Evolutionary conservation across 78 protist genomes (phyloP).

Genomic region (Planoprotostelium fungivorum): DNA sequence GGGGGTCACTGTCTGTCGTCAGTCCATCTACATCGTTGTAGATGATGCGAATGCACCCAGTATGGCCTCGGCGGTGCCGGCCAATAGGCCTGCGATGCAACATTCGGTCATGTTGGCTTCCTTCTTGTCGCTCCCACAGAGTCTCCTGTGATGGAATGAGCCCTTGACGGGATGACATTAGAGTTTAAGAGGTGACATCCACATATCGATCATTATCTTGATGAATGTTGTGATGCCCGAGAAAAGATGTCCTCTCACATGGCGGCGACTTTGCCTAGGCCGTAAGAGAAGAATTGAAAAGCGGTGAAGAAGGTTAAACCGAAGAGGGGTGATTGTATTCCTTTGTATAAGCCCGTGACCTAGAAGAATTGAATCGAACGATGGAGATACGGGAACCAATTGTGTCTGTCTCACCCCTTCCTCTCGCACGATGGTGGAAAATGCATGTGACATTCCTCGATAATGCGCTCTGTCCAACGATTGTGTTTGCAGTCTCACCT

Average conservation of each 20-base stretch:
- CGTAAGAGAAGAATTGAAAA: slow-evolving; percentile 55
- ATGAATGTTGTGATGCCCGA: too few relatives aligned
- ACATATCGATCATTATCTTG: too few relatives aligned
- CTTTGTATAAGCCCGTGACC: slow-evolving; percentile 56
- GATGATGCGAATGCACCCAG: neutral
- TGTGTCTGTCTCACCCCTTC: neutral
- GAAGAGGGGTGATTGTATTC: slow-evolving; percentile 62
- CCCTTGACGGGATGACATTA: too few relatives aligned
- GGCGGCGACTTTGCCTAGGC: slow-evolving; percentile 26
- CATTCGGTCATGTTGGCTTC: slow-evolving; percentile 9
- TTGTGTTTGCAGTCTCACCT: neutral
- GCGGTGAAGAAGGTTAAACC: slow-evolving; percentile 51
- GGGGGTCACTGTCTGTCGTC: slow-evolving; percentile 20
- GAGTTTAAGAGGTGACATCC: too few relatives aligned
- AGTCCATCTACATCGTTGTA: neutral
- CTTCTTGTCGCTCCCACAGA: neutral
- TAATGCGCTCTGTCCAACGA: neutral
- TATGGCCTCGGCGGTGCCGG: slow-evolving; percentile 38
- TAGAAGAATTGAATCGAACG: neutral
- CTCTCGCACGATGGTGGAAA: neutral
- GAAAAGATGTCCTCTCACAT: slow-evolving; percentile 1
- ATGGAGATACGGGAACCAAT: too few relatives aligned
- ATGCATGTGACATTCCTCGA: neutral
- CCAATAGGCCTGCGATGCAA: slow-evolving; percentile 40
- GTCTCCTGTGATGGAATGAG: too few relatives aligned